Percentiles rank a stretch among this genome's conserved stretches.
phyloP scores from a whole-genome alignment of 1,284 basidiomycete species.

The Cerrena zonata region DNA sequence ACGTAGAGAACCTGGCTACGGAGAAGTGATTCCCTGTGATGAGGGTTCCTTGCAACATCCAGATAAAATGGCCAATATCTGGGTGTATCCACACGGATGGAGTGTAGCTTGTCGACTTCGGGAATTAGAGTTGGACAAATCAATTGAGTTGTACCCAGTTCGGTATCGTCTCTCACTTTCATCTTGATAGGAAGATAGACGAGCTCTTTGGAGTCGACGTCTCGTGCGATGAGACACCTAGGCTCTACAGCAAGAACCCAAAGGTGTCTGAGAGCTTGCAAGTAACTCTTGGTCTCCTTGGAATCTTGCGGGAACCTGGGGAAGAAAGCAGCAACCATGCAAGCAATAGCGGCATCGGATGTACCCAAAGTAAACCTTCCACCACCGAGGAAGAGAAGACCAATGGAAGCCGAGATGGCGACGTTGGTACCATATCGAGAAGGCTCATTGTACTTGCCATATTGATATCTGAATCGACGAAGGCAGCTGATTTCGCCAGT shows the following conservation, averaged over 20 bases:
- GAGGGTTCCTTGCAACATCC: conserved; percentile 61
- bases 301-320: conserved; percentile 78
- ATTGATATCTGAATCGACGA: conserved; percentile 82
- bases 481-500: conserved; percentile 91
- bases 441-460: conserved; percentile 81
- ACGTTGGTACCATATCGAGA: conserved; percentile 88
- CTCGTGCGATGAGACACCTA: conserved; percentile 82
- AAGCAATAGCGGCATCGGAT: conserved; percentile 86
- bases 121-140: conserved; percentile 91
- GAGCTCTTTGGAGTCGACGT: conserved; percentile 84
- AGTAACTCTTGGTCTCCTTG: conserved; percentile 84
- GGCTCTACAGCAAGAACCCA: conserved; percentile 96
- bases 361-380: conserved; percentile 90
- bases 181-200: conserved; percentile 90
- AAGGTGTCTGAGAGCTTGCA: conserved; percentile 90
- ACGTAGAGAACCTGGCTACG: conserved; percentile 81
- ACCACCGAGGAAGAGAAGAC: conserved; percentile 89
- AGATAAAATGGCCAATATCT: conserved; percentile 91
- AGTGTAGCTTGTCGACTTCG: conserved; percentile 72
- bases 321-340: conserved; percentile 86
- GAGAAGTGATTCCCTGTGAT: conserved; percentile 67
- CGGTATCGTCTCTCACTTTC: conserved; percentile 60
- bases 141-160: conserved; percentile 61
- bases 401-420: conserved; percentile 86
- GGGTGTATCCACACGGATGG: conserved; percentile 83